A percentile compares a stretch with the other conserved stretches of the same genome.
Evolutionary conservation across 129 eudicot species (phyloP).

Genomic region (Escallonia herrerae): DNA sequence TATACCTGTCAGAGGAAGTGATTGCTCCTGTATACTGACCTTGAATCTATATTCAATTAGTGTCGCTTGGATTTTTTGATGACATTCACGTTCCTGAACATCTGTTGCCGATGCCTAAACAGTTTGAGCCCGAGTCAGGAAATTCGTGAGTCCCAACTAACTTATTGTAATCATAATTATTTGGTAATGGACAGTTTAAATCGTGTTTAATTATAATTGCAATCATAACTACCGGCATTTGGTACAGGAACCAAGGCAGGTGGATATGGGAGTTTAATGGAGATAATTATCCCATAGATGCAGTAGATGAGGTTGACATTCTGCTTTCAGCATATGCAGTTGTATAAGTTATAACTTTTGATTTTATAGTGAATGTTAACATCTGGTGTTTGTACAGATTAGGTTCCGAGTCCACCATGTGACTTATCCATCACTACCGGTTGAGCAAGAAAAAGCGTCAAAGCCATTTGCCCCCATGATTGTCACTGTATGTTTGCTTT

Average conservation of each 20-base stretch:
- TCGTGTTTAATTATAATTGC: background rate
- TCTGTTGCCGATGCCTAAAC: conserved; percentile 51
- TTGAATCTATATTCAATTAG: conserved; percentile 35
- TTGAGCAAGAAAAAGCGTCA: conserved; percentile 44
- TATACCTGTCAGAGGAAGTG: conserved; percentile 1
- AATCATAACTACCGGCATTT: background rate
- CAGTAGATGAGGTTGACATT: conserved; percentile 48
- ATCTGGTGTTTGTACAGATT: conserved; percentile 42
- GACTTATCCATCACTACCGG: conserved; percentile 61
- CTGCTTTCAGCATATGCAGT: background rate
- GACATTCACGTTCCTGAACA: conserved; percentile 78
- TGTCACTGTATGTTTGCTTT: conserved; percentile 51
- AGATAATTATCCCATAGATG: conserved; percentile 49
- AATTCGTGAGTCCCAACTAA: conserved; percentile 41
- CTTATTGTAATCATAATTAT: background rate
- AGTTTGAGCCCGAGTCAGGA: conserved; percentile 39
- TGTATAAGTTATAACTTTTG: background rate
- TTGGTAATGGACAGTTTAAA: background rate
- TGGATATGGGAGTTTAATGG: conserved; percentile 66
- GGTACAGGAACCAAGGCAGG: conserved; percentile 43
- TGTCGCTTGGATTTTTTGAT: conserved; percentile 90
- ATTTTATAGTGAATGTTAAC: background rate
- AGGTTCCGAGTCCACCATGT: conserved; percentile 68
- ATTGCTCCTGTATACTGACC: background rate
- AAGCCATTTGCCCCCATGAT: conserved; percentile 91